These are phyloP conservation scores for Rhizophagus prolifer DNA, from an alignment of 192 early-diverging fungal species.

Conservation along the genomic window DNA sequence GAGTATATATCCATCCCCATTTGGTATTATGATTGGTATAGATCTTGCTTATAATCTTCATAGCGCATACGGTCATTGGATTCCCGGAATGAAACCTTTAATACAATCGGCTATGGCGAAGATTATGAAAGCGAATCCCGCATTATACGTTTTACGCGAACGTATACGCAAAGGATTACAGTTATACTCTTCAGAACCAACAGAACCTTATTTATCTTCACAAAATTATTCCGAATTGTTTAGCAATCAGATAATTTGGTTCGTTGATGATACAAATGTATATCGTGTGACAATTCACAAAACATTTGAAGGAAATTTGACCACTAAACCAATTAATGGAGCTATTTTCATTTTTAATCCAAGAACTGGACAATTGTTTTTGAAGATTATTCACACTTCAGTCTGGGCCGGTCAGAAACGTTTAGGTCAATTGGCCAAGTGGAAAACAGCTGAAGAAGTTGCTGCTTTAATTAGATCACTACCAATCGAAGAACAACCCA, in stretches of 20 bases:
- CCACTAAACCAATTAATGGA: slow-evolving; percentile 99
- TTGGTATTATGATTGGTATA: slow-evolving; percentile 95
- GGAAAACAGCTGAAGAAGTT: slow-evolving; percentile 99
- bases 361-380: slow-evolving; percentile 95
- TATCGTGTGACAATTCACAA: slow-evolving; percentile 99
- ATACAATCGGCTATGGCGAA: slow-evolving; percentile 98
- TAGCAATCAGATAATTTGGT: slow-evolving; percentile 99
- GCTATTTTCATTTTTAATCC: slow-evolving; percentile 99
- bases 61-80: slow-evolving; percentile 96
- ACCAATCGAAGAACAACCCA: slow-evolving; percentile 99
- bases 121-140: slow-evolving; percentile 99
- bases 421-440: slow-evolving; percentile 98
- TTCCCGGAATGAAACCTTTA: slow-evolving; percentile 98
- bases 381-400: slow-evolving; percentile 99
- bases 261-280: slow-evolving; percentile 99
- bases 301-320: slow-evolving; percentile 99
- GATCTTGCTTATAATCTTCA: slow-evolving; percentile 96
- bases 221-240: slow-evolving; percentile 96
- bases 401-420: slow-evolving; percentile 99
- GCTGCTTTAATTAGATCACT: slow-evolving; percentile 97
- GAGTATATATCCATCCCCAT: slow-evolving; percentile 99
- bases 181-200: slow-evolving; percentile 97
- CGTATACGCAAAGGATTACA: slow-evolving; percentile 98
- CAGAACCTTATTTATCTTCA: slow-evolving; percentile 95
- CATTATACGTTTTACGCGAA: slow-evolving; percentile 94